A percentile compares a stretch with the other conserved stretches of the same genome.
Evolutionary conservation across 129 eudicot genomes (phyloP).

Genomic region (Smallanthus sonchifolius): DNA sequence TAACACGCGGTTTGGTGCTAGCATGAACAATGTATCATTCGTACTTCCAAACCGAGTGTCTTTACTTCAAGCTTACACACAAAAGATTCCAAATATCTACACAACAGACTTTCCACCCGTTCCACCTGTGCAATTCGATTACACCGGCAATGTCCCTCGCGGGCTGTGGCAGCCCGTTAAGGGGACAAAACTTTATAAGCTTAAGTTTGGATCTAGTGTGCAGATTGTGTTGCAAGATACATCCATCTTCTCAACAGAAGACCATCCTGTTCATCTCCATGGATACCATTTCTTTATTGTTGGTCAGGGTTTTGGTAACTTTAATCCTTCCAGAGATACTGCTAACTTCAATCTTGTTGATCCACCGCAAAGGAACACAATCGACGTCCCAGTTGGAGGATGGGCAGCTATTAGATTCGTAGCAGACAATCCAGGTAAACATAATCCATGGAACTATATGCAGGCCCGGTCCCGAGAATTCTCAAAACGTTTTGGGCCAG

Average conservation of each 20-base stretch:
- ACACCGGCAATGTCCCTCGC: slow-evolving; percentile 71
- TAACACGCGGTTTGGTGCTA: slow-evolving; percentile 70
- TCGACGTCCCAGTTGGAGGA: slow-evolving; percentile 63
- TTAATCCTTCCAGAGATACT: slow-evolving; percentile 48
- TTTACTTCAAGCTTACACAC: slow-evolving; percentile 64
- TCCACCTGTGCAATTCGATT: slow-evolving; percentile 66
- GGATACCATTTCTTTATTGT: slow-evolving; percentile 66
- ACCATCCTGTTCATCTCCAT: slow-evolving; percentile 75
- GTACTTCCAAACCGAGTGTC: slow-evolving; percentile 58
- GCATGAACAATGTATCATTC: slow-evolving; percentile 77
- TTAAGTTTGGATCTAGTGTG: slow-evolving; percentile 55
- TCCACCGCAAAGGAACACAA: slow-evolving; percentile 66
- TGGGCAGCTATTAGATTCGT: slow-evolving; percentile 71
- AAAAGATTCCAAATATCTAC: slow-evolving; percentile 53
- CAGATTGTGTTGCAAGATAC: slow-evolving; percentile 69
- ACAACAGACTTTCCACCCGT: slow-evolving; percentile 61
- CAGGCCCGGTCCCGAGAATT: no score
- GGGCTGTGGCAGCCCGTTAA: slow-evolving; percentile 60
- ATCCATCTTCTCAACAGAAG: slow-evolving; percentile 47
- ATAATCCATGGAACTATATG: no score
- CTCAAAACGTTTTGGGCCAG: no score
- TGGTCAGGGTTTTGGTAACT: slow-evolving; percentile 72
- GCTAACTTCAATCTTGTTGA: slow-evolving; percentile 60
- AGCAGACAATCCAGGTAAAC: slow-evolving; percentile 67
- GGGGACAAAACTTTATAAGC: slow-evolving; percentile 57